Evolutionary conservation across 202 grass and related monocot species (phyloP).

Genomic region (Carex arenaria): DNA sequence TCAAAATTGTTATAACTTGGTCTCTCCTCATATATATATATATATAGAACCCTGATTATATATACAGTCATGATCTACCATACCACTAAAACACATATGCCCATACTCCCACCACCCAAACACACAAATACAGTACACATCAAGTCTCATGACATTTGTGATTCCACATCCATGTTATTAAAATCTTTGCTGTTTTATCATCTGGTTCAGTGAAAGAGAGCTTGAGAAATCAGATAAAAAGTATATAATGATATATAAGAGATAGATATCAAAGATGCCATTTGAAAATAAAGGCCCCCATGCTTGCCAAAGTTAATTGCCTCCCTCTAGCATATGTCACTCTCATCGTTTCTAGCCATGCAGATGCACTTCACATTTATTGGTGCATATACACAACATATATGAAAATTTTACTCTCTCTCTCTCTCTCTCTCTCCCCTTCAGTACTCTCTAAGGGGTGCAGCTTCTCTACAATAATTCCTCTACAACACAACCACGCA

Average conservation of each 20-base stretch:
- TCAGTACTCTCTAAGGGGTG: background rate
- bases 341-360: conserved; percentile 27
- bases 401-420: background rate
- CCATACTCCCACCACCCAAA: background rate
- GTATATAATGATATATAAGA: background rate
- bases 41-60: background rate
- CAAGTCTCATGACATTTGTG: background rate
- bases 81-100: background rate
- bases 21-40: no score
- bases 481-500: background rate
- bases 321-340: conserved; percentile 18
- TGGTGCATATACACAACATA: background rate
- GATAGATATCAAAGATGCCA: background rate
- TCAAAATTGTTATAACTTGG: no score
- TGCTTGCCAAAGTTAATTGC: conserved; percentile 14
- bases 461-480: background rate
- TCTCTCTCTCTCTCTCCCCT: background rate
- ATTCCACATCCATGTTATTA: conserved; percentile 9
- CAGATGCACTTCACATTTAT: background rate
- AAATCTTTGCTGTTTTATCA: background rate
- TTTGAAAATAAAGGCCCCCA: conserved; percentile 8
- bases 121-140: background rate
- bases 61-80: conserved; percentile 6
- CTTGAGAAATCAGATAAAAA: background rate
- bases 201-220: background rate